Base-by-base conservation (phyloP, 345 rosid species). In the Isatis tinctoria region DNA sequence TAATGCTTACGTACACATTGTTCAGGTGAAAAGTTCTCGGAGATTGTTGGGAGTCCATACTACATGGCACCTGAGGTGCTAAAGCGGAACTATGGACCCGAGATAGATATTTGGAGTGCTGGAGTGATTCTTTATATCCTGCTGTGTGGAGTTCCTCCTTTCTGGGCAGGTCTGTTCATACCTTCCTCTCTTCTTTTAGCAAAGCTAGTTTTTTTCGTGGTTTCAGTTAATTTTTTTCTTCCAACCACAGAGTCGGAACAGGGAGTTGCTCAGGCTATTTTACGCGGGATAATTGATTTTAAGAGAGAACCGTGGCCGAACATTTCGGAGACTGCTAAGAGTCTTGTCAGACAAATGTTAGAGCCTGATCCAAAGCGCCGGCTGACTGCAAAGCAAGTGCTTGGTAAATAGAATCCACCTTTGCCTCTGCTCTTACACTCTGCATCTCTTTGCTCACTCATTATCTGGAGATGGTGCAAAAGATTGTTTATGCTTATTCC, bases 11-110 rank as follows among this genome's bases (percentile, higher is more conserved):
- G 24, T 22, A 4, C 40, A 13, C 33, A 51, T 72, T 10, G 24
- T 77, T 32, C 69, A 96, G 99, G 99, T 59, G 97, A 96, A 80
- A 84, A 85, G 63, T 96, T 92, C 82, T 92, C 98, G 4, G 99
- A 96, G 82, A 96, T 96, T 45, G 98, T 96, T 79, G 99, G 99
- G 74, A 96, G 99, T 67, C 98, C 99, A 51, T 92, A 96, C 79
- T 96, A 96, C 82, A 96, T 92, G 98, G 98, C 99, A 64, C 99
- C 99, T 10, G 99, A 95, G 86, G 99, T 95, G 76, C 89, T 95
- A n/a, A 96, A 90, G 87, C 72, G 96, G 57, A 92, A 71, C 68
- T 96, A 96, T 81, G 99, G 99, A 47, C 99, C 95, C 8, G 99
- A 96, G 82, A 92, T 96, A 67, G 99, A 96, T 81, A 96, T 96